Evolutionary conservation across 1,139 yeast genomes (phyloP).

Genomic region (Magnusiomyces clavatus): DNA sequence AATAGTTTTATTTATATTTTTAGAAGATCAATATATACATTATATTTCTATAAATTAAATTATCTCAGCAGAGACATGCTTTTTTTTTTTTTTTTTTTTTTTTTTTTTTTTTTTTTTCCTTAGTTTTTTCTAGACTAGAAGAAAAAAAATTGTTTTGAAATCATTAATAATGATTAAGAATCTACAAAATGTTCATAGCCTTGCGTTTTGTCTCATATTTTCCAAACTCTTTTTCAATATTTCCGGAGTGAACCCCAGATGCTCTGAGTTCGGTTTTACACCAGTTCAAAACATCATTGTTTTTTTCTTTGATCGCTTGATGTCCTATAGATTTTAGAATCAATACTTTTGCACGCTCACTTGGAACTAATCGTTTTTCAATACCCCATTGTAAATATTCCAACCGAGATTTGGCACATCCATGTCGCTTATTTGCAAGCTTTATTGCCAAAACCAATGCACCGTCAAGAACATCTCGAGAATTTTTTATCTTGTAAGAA

Average conservation of each 20-base stretch:
- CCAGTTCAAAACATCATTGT: constrained; percentile 11
- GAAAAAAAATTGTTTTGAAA: too few relatives aligned
- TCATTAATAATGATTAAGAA: too few relatives aligned
- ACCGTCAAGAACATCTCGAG: too few relatives aligned
- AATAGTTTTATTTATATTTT: constrained; percentile 21
- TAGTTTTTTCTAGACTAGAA: too few relatives aligned
- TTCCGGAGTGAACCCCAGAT: constrained; percentile 13
- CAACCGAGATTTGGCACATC: not conserved
- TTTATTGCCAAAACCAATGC: not conserved
- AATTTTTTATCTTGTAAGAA: not conserved
- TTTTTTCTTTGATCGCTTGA: constrained; percentile 12
- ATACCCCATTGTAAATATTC: constrained; percentile 14
- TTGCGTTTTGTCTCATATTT: too few relatives aligned
- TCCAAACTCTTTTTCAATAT: constrained; percentile 10
- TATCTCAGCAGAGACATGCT: not conserved
- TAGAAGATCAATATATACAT: not conserved
- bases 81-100: too few relatives aligned
- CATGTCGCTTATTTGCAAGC: not conserved
- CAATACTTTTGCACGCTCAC: too few relatives aligned
- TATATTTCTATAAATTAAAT: not conserved
- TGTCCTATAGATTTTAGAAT: constrained; percentile 10
- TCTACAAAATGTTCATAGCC: too few relatives aligned
- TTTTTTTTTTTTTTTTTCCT: too few relatives aligned
- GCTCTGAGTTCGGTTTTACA: constrained; percentile 11
- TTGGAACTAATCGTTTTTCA: not conserved